These are phyloP conservation scores for Colletotrichum godetiae DNA, from an alignment of 2,329 filamentous ascomycete genomes.

Conservation along the genomic window DNA sequence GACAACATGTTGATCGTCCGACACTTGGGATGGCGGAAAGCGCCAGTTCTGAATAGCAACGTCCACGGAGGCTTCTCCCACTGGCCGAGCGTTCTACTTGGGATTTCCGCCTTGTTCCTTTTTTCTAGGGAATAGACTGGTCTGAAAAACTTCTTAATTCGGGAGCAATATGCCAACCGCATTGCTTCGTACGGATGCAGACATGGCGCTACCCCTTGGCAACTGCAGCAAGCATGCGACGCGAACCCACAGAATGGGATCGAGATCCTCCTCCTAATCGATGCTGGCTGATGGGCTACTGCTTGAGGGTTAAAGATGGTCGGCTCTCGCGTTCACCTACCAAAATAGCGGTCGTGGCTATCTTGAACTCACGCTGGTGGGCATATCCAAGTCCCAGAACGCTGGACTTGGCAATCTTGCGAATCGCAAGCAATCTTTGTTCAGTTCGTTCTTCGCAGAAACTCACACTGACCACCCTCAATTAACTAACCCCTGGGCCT, in stretches of 20 bases:
- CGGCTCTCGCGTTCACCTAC: neutral
- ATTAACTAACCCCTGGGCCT: conserved; percentile 12
- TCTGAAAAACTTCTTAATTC: neutral
- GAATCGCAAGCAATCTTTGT: conserved; percentile 4
- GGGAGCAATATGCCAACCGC: neutral
- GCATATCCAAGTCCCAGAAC: neutral
- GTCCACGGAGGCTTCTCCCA: conserved; percentile 19
- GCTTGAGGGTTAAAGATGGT: neutral
- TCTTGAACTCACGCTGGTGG: neutral
- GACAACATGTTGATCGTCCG: conserved; percentile 20
- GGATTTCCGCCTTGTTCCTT: neutral
- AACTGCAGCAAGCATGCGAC: neutral
- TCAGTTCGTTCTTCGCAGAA: neutral
- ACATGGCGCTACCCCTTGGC: neutral
- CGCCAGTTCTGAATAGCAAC: neutral
- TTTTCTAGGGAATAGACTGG: neutral
- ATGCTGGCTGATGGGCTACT: neutral
- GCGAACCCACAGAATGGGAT: neutral
- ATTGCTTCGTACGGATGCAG: neutral
- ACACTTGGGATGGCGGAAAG: conserved; percentile 26
- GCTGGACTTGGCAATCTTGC: conserved; percentile 1
- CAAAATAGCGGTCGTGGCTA: neutral
- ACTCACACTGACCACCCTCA: neutral
- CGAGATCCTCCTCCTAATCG: neutral
- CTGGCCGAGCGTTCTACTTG: neutral